These are phyloP conservation scores for Coleophoma crateriformis DNA, from an alignment of 2,329 filamentous ascomycete genomes.

Conservation along the genomic window DNA sequence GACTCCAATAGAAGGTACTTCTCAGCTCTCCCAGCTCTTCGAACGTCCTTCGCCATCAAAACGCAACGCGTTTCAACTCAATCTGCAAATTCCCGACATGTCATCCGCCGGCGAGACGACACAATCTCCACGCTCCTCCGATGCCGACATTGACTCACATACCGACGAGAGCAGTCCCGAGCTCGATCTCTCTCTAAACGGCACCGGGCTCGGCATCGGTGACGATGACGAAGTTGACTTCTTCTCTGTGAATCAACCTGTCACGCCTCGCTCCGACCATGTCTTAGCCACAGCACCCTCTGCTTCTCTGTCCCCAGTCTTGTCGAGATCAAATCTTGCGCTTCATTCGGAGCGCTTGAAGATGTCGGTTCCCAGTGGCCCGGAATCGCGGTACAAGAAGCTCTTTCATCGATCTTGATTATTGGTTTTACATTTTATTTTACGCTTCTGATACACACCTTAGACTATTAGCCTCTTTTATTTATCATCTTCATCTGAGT, in stretches of 20 bases:
- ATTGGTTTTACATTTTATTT: background rate
- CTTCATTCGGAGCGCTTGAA: background rate
- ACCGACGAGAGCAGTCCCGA: constrained; percentile 24
- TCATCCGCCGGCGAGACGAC: constrained; percentile 23
- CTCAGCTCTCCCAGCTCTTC: constrained; percentile 3
- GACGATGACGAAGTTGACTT: constrained; percentile 14
- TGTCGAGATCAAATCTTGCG: background rate
- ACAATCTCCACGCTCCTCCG: constrained; percentile 17
- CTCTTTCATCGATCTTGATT: background rate
- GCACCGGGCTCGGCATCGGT: constrained; percentile 5
- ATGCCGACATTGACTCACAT: constrained; percentile 23
- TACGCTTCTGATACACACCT: background rate
- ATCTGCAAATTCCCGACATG: constrained; percentile 13
- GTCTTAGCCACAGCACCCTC: constrained; percentile 18
- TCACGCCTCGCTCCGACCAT: constrained; percentile 19
- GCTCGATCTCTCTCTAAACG: constrained; percentile 5
- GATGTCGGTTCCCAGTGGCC: background rate
- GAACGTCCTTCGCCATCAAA: constrained; percentile 5
- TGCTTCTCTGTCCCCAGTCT: background rate
- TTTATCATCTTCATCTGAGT: too few species aligned
- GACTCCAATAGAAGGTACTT: constrained; percentile 7
- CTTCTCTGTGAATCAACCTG: constrained; percentile 21
- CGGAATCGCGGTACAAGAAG: background rate
- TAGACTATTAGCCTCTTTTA: too few species aligned
- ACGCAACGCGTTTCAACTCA: constrained; percentile 4